These are phyloP conservation scores for Quercus phellos DNA, from an alignment of 331 rosid species.

Conservation along the genomic window DNA sequence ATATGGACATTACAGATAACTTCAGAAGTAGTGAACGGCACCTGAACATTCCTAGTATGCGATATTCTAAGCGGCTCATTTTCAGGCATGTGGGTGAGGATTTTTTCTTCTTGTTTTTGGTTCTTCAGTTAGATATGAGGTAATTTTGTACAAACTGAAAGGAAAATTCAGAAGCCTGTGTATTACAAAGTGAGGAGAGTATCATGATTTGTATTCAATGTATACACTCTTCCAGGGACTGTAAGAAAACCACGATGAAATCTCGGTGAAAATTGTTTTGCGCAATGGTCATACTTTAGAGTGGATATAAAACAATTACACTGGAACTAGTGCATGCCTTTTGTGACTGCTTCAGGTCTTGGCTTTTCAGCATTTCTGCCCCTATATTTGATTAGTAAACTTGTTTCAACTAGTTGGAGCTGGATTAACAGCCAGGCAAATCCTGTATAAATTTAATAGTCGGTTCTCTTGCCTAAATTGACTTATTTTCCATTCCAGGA, in stretches of 20 bases:
- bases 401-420: neutral
- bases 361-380: neutral
- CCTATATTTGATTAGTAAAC: neutral
- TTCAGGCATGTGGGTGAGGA: conserved; percentile 37
- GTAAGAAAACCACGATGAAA: conserved; percentile 17
- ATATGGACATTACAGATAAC: conserved; percentile 42
- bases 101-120: conserved; percentile 21
- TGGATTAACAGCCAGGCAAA: neutral
- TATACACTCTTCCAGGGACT: conserved; percentile 17
- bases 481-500: neutral
- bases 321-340: neutral
- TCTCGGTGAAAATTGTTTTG: conserved; percentile 14
- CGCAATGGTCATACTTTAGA: neutral
- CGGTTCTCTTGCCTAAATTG: no score
- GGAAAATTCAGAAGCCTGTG: conserved; percentile 27
- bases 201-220: conserved; percentile 16
- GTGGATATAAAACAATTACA: neutral
- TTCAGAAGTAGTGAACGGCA: conserved; percentile 30
- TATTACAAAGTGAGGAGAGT: conserved; percentile 27
- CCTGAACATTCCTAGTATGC: conserved; percentile 29
- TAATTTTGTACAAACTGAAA: conserved; percentile 33
- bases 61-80: conserved; percentile 31
- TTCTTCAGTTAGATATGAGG: conserved; percentile 36
- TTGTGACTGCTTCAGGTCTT: neutral
- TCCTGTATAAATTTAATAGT: neutral